Evolutionary conservation across 202 grass and related monocot genomes (phyloP), one percentile per base, ranked within the genome.

Genomic region (Cymbopogon flexuosus): DNA sequence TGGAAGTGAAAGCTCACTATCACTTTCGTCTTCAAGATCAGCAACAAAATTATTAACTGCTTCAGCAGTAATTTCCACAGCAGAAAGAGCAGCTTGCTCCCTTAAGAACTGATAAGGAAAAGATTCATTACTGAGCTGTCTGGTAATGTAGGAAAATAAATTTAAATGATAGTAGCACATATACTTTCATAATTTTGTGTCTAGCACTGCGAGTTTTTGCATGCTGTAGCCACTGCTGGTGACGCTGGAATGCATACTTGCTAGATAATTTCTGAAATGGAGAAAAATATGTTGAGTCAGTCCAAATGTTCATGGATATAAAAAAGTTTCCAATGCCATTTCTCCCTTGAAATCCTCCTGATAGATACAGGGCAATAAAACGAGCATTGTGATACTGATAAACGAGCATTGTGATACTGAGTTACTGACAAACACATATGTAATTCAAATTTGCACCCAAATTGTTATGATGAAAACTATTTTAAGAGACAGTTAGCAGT

Each of bases 131-230:
- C 42, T 81, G 29, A 76, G 69, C 47, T 18, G 72, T 57, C 39
- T 49, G 31, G 87, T 35, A 87, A 78, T 71, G 30, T 31, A 81
- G 27, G 37, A 59, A 42, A 64, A 41, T 64, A 21, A 62, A 79
- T 80, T 73, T 3, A 35, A 63, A 72, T 64, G 29, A 61, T 13
- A 56, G 56, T 56, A 42, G n/a, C n/a, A 70, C 46, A 78, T 83
- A 36, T 91, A 99, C 96, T 89, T 93, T 99, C 90, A 93, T 83
- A 49, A 99, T 95, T 87, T 99, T 99, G 92, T 99, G 92, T 51
- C 90, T 90, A 77, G 96, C 92, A 86, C 96, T 93, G 52, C 87
- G 90, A 31, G 96, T 99, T 84, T 95, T 99, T 74, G 92, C 96
- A 68, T 93, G 88, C 31, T 91, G 88, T 34, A 95, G 79, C 96